Evolutionary conservation across 148 eudicot species (phyloP).

Genomic region (Pharnaceum exiguum): DNA sequence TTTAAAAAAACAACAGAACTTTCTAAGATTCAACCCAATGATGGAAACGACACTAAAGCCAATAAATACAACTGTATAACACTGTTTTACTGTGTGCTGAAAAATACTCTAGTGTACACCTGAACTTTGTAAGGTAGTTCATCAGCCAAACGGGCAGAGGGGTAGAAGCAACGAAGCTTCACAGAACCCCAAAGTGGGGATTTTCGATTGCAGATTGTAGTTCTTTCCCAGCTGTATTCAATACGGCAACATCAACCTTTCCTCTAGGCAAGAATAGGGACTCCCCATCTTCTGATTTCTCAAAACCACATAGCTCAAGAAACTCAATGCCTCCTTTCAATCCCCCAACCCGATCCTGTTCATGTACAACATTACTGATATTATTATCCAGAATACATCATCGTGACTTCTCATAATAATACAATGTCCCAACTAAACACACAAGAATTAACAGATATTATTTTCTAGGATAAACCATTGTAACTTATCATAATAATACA

Average conservation of each 20-base stretch:
- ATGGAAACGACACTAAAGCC: too few species aligned
- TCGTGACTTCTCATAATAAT: too few species aligned
- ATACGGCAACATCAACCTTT: conserved; percentile 61
- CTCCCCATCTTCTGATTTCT: conserved; percentile 80
- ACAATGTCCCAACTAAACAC: background rate
- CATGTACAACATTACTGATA: too few species aligned
- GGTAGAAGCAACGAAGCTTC: conserved; percentile 11
- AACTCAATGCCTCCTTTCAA: conserved; percentile 88
- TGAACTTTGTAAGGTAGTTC: too few species aligned
- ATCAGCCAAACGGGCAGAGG: too few species aligned
- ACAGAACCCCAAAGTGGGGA: conserved; percentile 92
- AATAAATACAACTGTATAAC: too few species aligned
- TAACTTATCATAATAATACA: background rate
- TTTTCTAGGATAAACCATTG: too few species aligned
- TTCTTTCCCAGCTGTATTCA: conserved; percentile 85
- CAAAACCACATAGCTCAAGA: conserved; percentile 89
- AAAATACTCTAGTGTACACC: too few species aligned
- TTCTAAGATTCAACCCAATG: too few species aligned
- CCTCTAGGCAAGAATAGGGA: conserved; percentile 79
- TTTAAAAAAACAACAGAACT: background rate
- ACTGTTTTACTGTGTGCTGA: too few species aligned
- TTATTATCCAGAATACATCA: too few species aligned
- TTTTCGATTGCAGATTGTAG: conserved; percentile 83
- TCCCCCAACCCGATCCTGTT: conserved; percentile 88
- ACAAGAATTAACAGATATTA: background rate